Base-by-base conservation (phyloP, 495 filamentous ascomycete genomes). In the Penicillium tannophilum region DNA sequence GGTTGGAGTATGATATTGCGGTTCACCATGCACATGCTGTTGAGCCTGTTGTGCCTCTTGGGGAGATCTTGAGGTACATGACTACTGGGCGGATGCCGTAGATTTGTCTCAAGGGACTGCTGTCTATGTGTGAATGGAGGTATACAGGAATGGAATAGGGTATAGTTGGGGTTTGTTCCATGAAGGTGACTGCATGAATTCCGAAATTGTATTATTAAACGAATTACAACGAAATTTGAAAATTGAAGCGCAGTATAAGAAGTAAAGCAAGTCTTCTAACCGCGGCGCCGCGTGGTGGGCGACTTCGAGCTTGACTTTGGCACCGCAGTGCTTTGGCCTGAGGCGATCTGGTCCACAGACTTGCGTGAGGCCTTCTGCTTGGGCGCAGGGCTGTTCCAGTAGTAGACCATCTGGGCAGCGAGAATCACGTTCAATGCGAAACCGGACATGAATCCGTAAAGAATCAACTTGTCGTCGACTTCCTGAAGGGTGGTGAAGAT, bases 401-500 rank as follows among this genome's bases (percentile, higher is more conserved):
- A 98, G 75, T 92, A 97, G 10, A 93, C 71, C 92, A 98, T 96
- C 80, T 98, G 94, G 47, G 77, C 76, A 4, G 91, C 94, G 56
- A 98, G 77, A 55, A 98, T 82, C 60, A 87, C 75, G 76, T 98
- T 98, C 63, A 98, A 84, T 31, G 81, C 75, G 70, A 96, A 96
- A 23, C 90, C 95, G 2, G 90, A 91, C 46, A 97, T 72, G 80
- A 94, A 97, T 23, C 92, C 89, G 71, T 93, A 97, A 16, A 98
- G 83, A 63, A 98, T 97, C 55, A 98, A 79, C 72, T 90, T 90
- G 73, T 98, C 94, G 63, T 94, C 88, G 60, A 97, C 92, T 79
- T 98, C 94, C 66, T 97, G 91, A 49, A 98, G 74, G 3, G 95
- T 98, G 19, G 94, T 98, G 74, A 97, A 97, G 79, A 98, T 95